phyloP scores from a whole-genome alignment of 169 alveolate species.

The Cryptosporidium xiaoi region DNA sequence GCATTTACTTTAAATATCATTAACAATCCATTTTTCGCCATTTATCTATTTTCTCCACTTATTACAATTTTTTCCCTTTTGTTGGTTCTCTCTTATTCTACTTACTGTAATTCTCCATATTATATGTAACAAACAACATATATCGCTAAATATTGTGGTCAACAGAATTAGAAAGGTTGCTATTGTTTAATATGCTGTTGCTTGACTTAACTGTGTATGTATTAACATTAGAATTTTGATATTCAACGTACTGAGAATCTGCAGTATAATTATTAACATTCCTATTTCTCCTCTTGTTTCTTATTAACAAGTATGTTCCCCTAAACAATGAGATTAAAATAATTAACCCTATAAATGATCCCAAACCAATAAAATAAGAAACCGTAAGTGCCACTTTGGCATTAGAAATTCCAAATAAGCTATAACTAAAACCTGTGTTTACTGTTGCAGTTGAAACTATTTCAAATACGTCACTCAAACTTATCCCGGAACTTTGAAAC shows the following conservation, averaged over 20 bases:
- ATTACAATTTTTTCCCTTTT: too few relatives aligned
- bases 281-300: too few relatives aligned
- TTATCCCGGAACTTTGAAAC: background rate
- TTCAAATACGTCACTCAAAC: background rate
- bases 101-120: too few relatives aligned
- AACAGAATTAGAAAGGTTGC: too few relatives aligned
- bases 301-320: slow-evolving; percentile 1
- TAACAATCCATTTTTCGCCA: too few relatives aligned
- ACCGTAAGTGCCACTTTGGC: slow-evolving; percentile 33
- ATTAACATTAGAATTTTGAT: background rate
- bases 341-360: slow-evolving; percentile 33
- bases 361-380: slow-evolving; percentile 55
- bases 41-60: too few relatives aligned
- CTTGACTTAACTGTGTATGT: slow-evolving; percentile 42
- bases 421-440: background rate
- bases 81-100: too few relatives aligned
- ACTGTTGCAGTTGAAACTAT: slow-evolving; percentile 4
- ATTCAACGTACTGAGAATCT: background rate
- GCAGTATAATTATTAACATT: too few relatives aligned
- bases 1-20: too few relatives aligned
- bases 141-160: too few relatives aligned
- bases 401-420: slow-evolving; percentile 54
- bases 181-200: too few relatives aligned
- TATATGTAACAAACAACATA: too few relatives aligned
- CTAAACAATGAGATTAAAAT: slow-evolving; percentile 25